Conservation (phyloP, 768 basidiomycete species). For the Russula brevipes region DNA sequence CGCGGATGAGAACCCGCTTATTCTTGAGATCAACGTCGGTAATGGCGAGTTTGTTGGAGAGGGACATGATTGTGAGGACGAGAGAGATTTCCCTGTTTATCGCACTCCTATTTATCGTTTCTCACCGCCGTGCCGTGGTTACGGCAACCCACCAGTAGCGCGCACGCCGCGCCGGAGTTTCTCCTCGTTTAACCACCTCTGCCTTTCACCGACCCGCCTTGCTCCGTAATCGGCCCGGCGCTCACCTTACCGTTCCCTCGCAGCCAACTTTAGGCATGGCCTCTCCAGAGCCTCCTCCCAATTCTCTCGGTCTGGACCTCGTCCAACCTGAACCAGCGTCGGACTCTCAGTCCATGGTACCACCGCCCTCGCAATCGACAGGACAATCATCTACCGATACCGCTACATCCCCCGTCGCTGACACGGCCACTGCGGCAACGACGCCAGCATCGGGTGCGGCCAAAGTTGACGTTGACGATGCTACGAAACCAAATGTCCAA, state of each 20-base stretch:
- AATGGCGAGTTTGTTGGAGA: slow-evolving; percentile 91
- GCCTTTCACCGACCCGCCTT: slow-evolving; percentile 4
- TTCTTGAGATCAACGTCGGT: slow-evolving; percentile 83
- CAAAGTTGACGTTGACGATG: slow-evolving; percentile 27
- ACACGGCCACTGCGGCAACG: neutral
- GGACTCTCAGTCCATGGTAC: slow-evolving; percentile 33
- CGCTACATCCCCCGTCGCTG: neutral
- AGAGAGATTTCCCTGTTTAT: slow-evolving; percentile 4
- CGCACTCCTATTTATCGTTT: slow-evolving; percentile 9
- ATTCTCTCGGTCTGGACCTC: slow-evolving; percentile 71
- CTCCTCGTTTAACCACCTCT: neutral
- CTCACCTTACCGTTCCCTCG: slow-evolving; percentile 30
- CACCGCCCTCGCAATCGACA: slow-evolving; percentile 15
- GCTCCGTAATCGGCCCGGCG: slow-evolving; percentile 14
- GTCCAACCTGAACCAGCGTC: slow-evolving; percentile 35
- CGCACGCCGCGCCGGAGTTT: neutral
- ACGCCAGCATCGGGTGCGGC: slow-evolving; percentile 4
- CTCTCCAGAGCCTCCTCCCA: slow-evolving; percentile 37
- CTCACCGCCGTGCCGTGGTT: neutral
- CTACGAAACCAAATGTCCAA: slow-evolving; percentile 28
- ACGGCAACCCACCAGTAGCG: neutral
- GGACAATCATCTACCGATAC: neutral
- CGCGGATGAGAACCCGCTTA: slow-evolving; percentile 89
- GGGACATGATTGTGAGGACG: slow-evolving; percentile 56
- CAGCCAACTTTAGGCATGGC: slow-evolving; percentile 26